Evolutionary conservation across 2,329 filamentous ascomycete species (phyloP).

Genomic region (Cercospora sojina): DNA sequence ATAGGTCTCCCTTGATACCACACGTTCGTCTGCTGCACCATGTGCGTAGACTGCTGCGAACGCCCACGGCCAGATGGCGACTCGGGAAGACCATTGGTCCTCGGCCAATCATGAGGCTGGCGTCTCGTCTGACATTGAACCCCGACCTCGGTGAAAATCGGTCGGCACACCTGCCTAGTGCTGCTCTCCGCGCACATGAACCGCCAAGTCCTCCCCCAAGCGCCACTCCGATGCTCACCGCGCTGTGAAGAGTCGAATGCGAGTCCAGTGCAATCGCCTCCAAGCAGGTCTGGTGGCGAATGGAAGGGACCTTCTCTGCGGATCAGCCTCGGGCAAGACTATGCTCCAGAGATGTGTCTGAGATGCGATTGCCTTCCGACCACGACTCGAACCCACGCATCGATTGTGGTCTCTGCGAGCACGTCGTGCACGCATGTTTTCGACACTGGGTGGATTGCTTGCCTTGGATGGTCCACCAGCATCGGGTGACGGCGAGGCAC

Average conservation of each 20-base stretch:
- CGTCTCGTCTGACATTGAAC: neutral
- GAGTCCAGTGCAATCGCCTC: neutral
- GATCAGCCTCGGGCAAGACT: neutral
- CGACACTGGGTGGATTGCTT: neutral
- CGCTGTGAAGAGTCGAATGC: neutral
- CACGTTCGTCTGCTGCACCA: neutral
- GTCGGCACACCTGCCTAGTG: neutral
- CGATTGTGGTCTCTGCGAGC: neutral
- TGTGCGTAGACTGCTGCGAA: neutral
- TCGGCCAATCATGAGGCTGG: neutral
- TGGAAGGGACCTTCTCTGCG: neutral
- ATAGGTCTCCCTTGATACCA: neutral
- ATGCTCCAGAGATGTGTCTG: neutral
- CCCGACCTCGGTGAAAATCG: constrained; percentile 1
- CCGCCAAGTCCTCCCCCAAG: neutral
- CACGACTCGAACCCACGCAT: neutral
- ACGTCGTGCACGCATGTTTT: neutral
- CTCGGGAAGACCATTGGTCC: neutral
- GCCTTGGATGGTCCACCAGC: neutral
- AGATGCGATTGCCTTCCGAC: neutral
- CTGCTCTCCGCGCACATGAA: neutral
- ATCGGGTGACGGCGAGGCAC: neutral
- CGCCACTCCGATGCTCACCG: neutral
- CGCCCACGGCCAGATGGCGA: neutral
- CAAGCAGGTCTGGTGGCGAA: neutral